Base-by-base conservation (phyloP, 148 eudicot genomes). In the Salicornia ramosissima region DNA sequence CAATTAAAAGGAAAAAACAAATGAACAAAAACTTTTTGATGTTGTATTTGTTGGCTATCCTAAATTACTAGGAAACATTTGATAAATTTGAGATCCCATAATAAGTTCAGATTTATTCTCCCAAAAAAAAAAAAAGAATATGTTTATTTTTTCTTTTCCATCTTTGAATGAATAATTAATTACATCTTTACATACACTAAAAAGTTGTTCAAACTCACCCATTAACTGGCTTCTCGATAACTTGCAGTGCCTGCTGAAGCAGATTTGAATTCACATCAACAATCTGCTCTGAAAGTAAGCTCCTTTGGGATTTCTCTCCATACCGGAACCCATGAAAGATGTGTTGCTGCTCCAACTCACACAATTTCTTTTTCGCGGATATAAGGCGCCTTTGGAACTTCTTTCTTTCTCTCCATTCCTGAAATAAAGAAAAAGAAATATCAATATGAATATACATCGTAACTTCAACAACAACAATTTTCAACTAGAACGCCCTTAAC, bases 371-470 rank as follows among this genome's bases (percentile, higher is more conserved):
- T 74, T 93, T 93, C n/a, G 96, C 96, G 36, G 92, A 88, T 79
- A 88, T 84, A 54, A 93, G 83, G 51, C 78, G 92, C 67, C 91
- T 82, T 63, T 88, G 95, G 54, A 77, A 79, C 84, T 86, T 85
- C 77, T 90, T 93, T 79, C 86, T 93, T 67, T 90, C 96, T 77
- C 83, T 93, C 98, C 98, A 93, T 76, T 87, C 96, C 98, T 93
- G 77, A 74, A 63, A 55, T 39, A 9, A 19, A 58, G 45, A n/a
- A 60, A 18, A 60, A 18, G 26, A 8, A 26, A 42, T 13, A 29
- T 15, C 28, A 22, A 55, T n/a, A 42, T 56, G 31, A 13, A 33
- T 45, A 33, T 31, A 51, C 47, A 33, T 50, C 30, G 13, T 22
- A 69, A 34, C 71, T 50, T 6, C n/a, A n/a, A n/a, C n/a, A n/a